Base-by-base conservation (phyloP, 306 rosid species). In the Canavalia gladiata region DNA sequence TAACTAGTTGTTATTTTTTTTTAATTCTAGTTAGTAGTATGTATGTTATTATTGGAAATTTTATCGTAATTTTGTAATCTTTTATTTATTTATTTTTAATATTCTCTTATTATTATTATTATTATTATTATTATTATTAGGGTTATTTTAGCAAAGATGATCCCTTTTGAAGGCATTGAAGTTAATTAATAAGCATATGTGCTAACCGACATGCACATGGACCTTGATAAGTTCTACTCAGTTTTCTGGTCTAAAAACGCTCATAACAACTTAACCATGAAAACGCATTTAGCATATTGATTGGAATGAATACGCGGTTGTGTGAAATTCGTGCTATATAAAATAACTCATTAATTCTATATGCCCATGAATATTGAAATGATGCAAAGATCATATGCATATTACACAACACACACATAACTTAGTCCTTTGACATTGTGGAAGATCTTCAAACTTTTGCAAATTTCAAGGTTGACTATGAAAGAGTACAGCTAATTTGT, bases 401-500 rank as follows among this genome's bases (percentile, higher is more conserved):
- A 18, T 18, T 18, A 18, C 25, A 18, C 25, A 18, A 18, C 25
- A 18, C 69, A 64, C 69, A 64, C 35, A 37, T 37, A 64, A 30
- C n/a, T 63, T 39, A n/a, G n/a, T 12, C 6, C 51, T 68, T 47
- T 10, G 13, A 30, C 11, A 30, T 30, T 11, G 28, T 29, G 0
- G 1, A 46, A n/a, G n/a, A 41, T 5, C 25, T 18, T 18, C 25
- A 18, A 18, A 18, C 25, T 18, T 33, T 69, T 30, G 1, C 4
- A 11, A 30, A 33, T 31, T 69, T 1, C 45, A 42, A 43, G 34
- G 39, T 68, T 68, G 73, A 68, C 73, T 68, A 8, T 0, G 73
- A 0, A 35, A 68, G 8, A 68, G 39, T 68, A 68, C 73, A 68
- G 73, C 73, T 68, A 68, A 43, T 67, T 42, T 68, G 1, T 68